Conservation (phyloP, 2,329 filamentous ascomycete species). For the Epicoccum sorghinum region DNA sequence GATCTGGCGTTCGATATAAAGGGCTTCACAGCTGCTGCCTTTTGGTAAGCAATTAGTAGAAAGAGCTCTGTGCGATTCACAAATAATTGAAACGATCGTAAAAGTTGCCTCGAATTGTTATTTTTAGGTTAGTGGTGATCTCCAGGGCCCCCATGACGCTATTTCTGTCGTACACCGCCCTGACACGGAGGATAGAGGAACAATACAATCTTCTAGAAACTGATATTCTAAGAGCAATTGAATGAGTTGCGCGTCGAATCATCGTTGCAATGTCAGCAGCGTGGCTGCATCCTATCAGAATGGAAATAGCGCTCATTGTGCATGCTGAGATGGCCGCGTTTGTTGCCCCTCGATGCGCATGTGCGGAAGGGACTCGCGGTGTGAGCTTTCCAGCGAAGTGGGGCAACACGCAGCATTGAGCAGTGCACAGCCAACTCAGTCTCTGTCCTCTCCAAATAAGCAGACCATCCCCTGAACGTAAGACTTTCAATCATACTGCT, state of each 20-base stretch:
- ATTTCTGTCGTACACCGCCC: constrained; percentile 12
- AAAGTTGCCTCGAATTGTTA: constrained; percentile 14
- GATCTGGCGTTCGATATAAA: constrained; percentile 25
- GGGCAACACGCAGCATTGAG: constrained; percentile 34
- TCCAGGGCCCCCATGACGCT: constrained; percentile 20
- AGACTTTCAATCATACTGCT: background rate
- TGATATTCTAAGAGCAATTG: background rate
- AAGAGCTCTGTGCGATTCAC: constrained; percentile 6
- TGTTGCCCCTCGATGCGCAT: constrained; percentile 10
- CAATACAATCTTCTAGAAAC: background rate
- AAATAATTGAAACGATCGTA: constrained; percentile 11
- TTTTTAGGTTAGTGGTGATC: constrained; percentile 35
- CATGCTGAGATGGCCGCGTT: background rate
- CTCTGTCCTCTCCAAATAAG: constrained; percentile 15
- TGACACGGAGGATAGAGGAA: background rate
- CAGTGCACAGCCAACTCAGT: constrained; percentile 23
- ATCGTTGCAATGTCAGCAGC: background rate
- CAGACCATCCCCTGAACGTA: constrained; percentile 6
- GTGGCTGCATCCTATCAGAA: background rate
- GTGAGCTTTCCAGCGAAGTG: constrained; percentile 31
- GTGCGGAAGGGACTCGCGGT: constrained; percentile 32
- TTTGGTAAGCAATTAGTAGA: constrained; percentile 12
- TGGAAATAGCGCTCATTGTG: background rate
- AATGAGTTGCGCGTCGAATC: background rate
- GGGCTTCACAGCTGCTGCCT: constrained; percentile 8